Evolutionary conservation across 257 asterid genomes (phyloP).

Genomic region (Lavandula angustifolia): DNA sequence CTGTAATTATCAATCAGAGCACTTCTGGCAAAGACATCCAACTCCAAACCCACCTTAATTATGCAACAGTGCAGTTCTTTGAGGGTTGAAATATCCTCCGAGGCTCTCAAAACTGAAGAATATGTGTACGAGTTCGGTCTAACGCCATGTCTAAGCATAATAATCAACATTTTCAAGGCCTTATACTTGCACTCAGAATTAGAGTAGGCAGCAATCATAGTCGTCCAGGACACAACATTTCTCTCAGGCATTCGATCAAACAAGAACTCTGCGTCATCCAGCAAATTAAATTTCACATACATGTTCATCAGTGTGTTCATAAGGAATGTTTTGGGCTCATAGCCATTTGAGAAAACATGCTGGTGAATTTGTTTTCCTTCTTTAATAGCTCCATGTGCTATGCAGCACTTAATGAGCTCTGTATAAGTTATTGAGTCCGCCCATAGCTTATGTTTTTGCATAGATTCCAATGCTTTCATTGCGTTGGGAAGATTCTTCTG

Average conservation of each 20-base stretch:
- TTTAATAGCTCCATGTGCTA: conserved; percentile 56
- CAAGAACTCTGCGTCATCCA: conserved; percentile 61
- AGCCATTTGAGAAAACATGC: conserved; percentile 71
- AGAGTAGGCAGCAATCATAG: conserved; percentile 73
- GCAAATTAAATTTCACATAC: conserved; percentile 72
- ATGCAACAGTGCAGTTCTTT: conserved; percentile 66
- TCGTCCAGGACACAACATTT: conserved; percentile 81
- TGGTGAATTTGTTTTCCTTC: conserved; percentile 61
- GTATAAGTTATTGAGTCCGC: conserved; percentile 68
- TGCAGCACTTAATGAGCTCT: conserved; percentile 85
- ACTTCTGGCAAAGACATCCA: conserved; percentile 83
- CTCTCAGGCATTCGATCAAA: conserved; percentile 68
- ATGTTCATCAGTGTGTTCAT: conserved; percentile 65
- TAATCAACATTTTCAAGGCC: conserved; percentile 64
- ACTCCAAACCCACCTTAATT: conserved; percentile 79
- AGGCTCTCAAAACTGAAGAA: conserved; percentile 91
- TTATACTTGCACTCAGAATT: conserved; percentile 37
- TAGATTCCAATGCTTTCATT: conserved; percentile 57
- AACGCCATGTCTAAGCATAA: conserved; percentile 80
- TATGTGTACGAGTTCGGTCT: conserved; percentile 83
- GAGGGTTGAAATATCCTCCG: conserved; percentile 47
- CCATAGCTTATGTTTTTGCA: conserved; percentile 61
- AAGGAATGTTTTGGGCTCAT: conserved; percentile 78
- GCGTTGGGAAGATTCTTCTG: conserved; percentile 68
- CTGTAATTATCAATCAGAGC: conserved; percentile 74